phyloP scores from a whole-genome alignment of 73 alveolate genomes.

The Paraurostyla sp. region DNA sequence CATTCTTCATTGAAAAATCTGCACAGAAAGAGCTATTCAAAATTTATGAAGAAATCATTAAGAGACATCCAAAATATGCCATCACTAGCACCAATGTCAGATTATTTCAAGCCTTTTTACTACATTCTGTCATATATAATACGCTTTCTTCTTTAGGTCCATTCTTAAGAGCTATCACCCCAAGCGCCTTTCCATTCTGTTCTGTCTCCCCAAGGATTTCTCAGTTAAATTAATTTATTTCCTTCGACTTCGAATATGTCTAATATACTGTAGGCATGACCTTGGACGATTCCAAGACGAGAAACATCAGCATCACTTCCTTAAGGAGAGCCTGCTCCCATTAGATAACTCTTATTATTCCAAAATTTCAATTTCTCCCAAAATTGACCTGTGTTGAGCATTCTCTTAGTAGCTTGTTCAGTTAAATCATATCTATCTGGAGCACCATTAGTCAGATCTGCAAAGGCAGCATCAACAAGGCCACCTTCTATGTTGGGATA shows the following conservation, averaged over 20 bases:
- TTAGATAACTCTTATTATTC: not conserved
- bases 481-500: conserved; percentile 81
- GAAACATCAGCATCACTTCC: conserved; percentile 55
- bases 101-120: conserved; percentile 49
- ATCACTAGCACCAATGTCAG: conserved; percentile 73
- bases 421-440: conserved; percentile 53
- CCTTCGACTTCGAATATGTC: conserved; percentile 85
- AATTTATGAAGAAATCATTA: conserved; percentile 79
- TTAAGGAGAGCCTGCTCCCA: conserved; percentile 72
- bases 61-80: conserved; percentile 91
- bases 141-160: conserved; percentile 85
- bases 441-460: conserved; percentile 82
- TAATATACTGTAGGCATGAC: conserved; percentile 94
- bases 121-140: conserved; percentile 55
- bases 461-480: conserved; percentile 78
- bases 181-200: conserved; percentile 81
- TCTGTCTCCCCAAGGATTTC: conserved; percentile 96
- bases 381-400: conserved; percentile 44
- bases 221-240: conserved; percentile 79
- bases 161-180: conserved; percentile 64
- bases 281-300: conserved; percentile 80
- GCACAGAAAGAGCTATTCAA: conserved; percentile 71
- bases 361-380: conserved; percentile 58
- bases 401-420: conserved; percentile 20
- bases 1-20: conserved; percentile 54